A percentile compares a stretch with the other conserved stretches of the same genome.
phyloP scores from a whole-genome alignment of 2,329 filamentous ascomycete species.

The Colletotrichum kahawae region DNA sequence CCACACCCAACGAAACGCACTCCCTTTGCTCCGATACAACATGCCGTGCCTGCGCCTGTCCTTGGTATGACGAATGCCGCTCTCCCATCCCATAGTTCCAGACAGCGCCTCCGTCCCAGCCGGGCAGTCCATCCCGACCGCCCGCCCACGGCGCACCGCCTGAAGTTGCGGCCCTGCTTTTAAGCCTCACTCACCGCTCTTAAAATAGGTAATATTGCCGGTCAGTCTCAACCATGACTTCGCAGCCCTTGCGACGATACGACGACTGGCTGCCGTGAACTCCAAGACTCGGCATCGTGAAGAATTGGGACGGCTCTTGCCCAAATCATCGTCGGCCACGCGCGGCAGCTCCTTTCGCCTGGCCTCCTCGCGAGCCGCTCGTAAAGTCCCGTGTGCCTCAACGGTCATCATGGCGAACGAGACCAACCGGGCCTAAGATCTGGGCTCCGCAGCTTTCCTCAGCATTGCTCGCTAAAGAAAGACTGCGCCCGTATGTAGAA shows the following conservation, averaged over 20 bases:
- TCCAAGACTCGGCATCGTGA: background rate
- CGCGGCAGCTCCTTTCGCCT: background rate
- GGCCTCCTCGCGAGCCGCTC: background rate
- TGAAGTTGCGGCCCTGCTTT: background rate
- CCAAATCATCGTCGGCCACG: background rate
- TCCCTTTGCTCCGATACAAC: slow-evolving; percentile 7
- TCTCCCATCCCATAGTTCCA: background rate
- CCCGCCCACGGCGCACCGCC: background rate
- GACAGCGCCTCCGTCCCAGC: background rate
- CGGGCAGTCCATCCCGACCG: slow-evolving; percentile 4
- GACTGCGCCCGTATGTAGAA: background rate
- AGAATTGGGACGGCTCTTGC: background rate
- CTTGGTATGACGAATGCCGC: slow-evolving; percentile 15
- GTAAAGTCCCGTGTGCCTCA: background rate
- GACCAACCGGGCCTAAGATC: background rate
- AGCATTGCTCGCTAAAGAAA: background rate
- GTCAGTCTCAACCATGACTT: background rate
- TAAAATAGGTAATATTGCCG: background rate
- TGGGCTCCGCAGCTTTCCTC: slow-evolving; percentile 1
- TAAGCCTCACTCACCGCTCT: slow-evolving; percentile 8
- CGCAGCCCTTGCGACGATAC: background rate
- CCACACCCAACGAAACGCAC: slow-evolving; percentile 12
- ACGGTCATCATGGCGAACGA: background rate
- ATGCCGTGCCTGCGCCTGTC: slow-evolving; percentile 6
- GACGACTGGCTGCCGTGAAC: background rate